Percentiles rank a stretch among this genome's conserved stretches.
Conservation (phyloP, 2,329 filamentous ascomycete genomes). For the Chaetomium sp. region DNA sequence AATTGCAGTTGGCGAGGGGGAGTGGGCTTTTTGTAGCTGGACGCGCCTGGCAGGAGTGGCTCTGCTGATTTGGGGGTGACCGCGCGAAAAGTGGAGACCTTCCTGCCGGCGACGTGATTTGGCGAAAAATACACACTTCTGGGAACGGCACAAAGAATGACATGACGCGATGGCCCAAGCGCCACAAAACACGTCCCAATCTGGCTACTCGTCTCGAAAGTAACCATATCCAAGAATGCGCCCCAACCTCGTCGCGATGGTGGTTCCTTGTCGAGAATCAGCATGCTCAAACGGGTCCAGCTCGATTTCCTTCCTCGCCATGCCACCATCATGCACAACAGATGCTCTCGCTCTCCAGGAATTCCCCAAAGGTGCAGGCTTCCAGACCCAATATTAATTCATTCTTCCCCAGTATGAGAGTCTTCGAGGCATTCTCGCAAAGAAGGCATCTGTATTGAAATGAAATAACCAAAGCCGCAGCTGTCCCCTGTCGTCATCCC, state of each 20-base stretch:
- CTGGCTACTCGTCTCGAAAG: conserved; percentile 16
- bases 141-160: conserved; percentile 25
- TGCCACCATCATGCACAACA: conserved; percentile 14
- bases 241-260: background rate
- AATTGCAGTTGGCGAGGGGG: conserved; percentile 53
- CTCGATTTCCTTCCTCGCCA: background rate
- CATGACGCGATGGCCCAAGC: conserved; percentile 36
- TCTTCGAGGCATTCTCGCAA: no score
- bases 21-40: conserved; percentile 63
- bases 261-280: background rate
- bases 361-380: background rate
- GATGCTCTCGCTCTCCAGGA: background rate
- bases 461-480: background rate
- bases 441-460: background rate
- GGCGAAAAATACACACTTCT: conserved; percentile 34
- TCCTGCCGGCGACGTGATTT: conserved; percentile 33
- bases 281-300: background rate
- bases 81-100: conserved; percentile 32
- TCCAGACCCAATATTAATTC: background rate
- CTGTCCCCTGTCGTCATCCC: background rate
- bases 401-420: background rate
- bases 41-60: conserved; percentile 52
- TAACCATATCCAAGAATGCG: background rate
- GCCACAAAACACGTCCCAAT: conserved; percentile 35
- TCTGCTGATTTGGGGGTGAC: conserved; percentile 57